phyloP scores from a whole-genome alignment of 129 eudicot genomes.

The Glebionis coronaria region DNA sequence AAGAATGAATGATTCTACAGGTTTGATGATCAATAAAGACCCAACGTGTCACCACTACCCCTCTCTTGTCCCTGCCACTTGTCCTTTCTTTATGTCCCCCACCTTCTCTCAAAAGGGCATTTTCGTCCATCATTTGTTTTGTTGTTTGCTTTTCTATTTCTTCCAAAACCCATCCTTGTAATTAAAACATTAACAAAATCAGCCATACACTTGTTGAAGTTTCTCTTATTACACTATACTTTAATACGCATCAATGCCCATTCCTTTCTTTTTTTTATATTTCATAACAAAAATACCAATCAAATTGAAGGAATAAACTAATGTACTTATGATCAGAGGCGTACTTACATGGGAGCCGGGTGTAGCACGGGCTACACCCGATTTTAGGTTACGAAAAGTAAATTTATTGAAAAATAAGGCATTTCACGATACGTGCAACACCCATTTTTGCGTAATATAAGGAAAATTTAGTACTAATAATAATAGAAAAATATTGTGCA shows the following conservation, averaged over 20 bases:
- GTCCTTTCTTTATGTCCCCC: constrained; percentile 40
- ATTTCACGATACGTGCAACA: no score
- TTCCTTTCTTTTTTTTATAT: no score
- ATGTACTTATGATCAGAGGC: no score
- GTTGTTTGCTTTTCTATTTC: constrained; percentile 24
- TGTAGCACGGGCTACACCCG: no score
- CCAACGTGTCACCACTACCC: constrained; percentile 43
- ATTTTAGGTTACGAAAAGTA: no score
- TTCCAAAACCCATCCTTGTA: not conserved
- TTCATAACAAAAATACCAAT: not conserved
- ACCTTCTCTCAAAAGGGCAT: constrained; percentile 30
- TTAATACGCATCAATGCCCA: no score
- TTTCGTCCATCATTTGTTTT: constrained; percentile 19
- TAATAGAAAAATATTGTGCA: no score
- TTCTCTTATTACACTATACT: not conserved
- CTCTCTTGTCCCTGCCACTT: constrained; percentile 41
- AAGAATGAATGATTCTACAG: constrained; percentile 26
- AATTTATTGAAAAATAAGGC: no score
- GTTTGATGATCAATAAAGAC: constrained; percentile 35
- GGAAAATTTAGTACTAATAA: no score
- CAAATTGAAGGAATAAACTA: not conserved
- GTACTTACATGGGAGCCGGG: no score
- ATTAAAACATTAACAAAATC: not conserved
- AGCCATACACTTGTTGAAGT: constrained; percentile 13
- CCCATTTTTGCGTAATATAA: no score